Percentiles rank a stretch among this genome's conserved stretches.
Evolutionary conservation across 192 early-diverging fungal species (phyloP).

Genomic region (Umbelopsis vinacea): DNA sequence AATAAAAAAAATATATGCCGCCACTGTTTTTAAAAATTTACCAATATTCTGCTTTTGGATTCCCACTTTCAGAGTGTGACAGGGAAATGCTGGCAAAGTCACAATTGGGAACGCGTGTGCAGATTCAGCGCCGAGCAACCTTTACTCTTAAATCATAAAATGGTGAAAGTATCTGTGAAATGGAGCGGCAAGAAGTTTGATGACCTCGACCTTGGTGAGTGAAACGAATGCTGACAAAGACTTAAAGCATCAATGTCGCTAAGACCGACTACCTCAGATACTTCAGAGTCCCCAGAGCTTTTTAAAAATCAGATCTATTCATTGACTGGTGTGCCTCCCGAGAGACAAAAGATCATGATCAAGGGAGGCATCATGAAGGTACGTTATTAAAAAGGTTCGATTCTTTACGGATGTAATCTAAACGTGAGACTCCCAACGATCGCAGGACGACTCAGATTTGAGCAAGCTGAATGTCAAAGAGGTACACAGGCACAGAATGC

Average conservation of each 20-base stretch:
- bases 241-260: not conserved
- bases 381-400: not conserved
- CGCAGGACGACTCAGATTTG: slow-evolving; percentile 82
- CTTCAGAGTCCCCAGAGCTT: slow-evolving; percentile 64
- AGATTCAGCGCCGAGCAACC: not conserved
- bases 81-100: not conserved
- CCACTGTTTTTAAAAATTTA: too few relatives aligned
- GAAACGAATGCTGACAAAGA: not conserved
- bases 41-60: not conserved
- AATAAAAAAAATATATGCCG: too few relatives aligned
- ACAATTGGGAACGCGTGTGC: not conserved
- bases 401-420: not conserved
- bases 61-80: not conserved
- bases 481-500: slow-evolving; percentile 35
- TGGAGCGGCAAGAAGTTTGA: slow-evolving; percentile 91
- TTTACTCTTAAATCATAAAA: slow-evolving; percentile 5
- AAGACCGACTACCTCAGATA: not conserved
- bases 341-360: slow-evolving; percentile 91
- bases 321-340: slow-evolving; percentile 89
- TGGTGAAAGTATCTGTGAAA: slow-evolving; percentile 78
- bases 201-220: slow-evolving; percentile 62
- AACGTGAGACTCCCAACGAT: not conserved
- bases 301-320: slow-evolving; percentile 92
- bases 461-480: slow-evolving; percentile 75
- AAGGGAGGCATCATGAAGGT: slow-evolving; percentile 94